Evolutionary conservation across 768 basidiomycete genomes (phyloP).

Genomic region (Terana coerulea): DNA sequence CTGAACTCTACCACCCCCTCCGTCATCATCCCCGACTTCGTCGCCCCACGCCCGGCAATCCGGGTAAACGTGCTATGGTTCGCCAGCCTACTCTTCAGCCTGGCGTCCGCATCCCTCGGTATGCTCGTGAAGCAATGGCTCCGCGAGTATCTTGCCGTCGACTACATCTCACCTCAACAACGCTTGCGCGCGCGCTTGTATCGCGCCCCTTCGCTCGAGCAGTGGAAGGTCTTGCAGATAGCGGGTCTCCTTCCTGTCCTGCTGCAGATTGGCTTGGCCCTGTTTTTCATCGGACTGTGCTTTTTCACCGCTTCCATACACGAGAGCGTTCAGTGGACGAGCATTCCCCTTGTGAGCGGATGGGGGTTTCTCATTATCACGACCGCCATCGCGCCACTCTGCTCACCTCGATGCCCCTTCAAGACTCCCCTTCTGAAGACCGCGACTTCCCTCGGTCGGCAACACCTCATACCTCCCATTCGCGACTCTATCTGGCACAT

Average conservation of each 20-base stretch:
- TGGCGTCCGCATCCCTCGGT: slow-evolving; percentile 20
- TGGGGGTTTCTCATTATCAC: background rate
- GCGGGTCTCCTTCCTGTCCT: slow-evolving; percentile 20
- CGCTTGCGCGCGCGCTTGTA: slow-evolving; percentile 17
- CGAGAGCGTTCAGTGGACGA: background rate
- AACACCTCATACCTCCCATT: background rate
- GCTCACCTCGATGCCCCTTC: background rate
- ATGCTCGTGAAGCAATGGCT: slow-evolving; percentile 26
- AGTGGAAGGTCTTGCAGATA: slow-evolving; percentile 22
- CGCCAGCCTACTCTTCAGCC: slow-evolving; percentile 18
- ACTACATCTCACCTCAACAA: slow-evolving; percentile 9
- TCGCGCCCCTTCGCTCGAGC: slow-evolving; percentile 14
- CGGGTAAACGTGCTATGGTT: slow-evolving; percentile 22
- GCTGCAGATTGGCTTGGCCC: slow-evolving; percentile 16
- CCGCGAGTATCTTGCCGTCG: slow-evolving; percentile 12
- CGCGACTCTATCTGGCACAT: background rate
- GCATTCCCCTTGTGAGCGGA: background rate
- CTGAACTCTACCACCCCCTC: background rate
- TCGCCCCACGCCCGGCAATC: too few relatives aligned
- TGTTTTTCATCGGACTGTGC: slow-evolving; percentile 20
- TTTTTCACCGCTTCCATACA: slow-evolving; percentile 14
- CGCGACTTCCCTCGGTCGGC: background rate
- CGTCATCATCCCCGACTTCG: too few relatives aligned
- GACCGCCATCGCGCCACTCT: background rate
- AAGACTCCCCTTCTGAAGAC: background rate